These are phyloP conservation scores for Oryza officinalis DNA, from an alignment of 176 grass and related monocot species.

Conservation along the genomic window DNA sequence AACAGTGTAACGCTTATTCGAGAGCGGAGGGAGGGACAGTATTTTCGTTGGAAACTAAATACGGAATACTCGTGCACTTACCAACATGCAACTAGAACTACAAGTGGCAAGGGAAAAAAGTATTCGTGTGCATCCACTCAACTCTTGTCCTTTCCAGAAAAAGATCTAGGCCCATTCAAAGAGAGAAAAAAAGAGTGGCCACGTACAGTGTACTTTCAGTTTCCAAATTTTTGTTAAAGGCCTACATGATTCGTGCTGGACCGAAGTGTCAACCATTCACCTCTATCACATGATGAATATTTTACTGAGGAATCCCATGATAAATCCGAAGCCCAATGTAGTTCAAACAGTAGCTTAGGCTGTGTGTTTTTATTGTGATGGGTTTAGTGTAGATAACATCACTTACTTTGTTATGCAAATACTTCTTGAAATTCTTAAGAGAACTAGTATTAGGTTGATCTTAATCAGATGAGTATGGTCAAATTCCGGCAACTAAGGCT, in stretches of 20 bases:
- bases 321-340: background rate
- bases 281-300: background rate
- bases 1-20: too few species aligned
- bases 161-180: slow-evolving; percentile 26
- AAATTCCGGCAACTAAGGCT: too few species aligned
- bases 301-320: background rate
- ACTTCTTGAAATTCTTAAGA: background rate
- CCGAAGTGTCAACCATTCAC: background rate
- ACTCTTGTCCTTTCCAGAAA: background rate
- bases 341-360: background rate
- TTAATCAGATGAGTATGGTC: background rate
- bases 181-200: background rate
- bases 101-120: background rate
- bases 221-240: background rate
- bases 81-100: background rate
- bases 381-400: background rate
- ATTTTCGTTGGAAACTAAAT: too few species aligned
- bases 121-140: slow-evolving; percentile 11
- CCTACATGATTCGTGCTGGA: background rate
- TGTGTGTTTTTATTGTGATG: background rate
- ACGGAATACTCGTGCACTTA: background rate
- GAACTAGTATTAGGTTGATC: background rate
- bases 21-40: too few species aligned
- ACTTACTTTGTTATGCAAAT: too few species aligned
- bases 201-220: background rate